Evolutionary conservation across 768 basidiomycete species (phyloP), one percentile per base, ranked within the genome.

Genomic region (Paxillus ammoniavirescens): DNA sequence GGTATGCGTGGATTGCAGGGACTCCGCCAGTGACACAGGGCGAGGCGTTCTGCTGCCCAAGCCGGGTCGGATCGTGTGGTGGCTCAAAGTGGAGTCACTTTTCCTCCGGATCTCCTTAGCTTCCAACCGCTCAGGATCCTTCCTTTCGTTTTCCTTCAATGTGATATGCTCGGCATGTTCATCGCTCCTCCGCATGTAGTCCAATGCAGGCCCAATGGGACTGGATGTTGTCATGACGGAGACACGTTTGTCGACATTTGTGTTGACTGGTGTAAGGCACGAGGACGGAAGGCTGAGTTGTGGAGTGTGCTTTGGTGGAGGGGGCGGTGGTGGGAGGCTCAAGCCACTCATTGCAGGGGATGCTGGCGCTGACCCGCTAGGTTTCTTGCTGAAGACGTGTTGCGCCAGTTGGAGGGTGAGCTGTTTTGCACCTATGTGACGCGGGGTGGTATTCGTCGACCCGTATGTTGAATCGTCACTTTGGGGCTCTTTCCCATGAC

Each of bases 71-170:
- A 89, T 81, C 17, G 89, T 91, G 57, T 81, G 80, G 64, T 86
- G 83, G 62, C 87, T 86, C 64, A 86, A 82, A n/a, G 88, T 90
- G 6, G 89, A 84, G 68, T 92, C 89, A 60, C 89, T 90, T 72
- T 87, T 89, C 62, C 89, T 74, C 86, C 89, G 87, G 31, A 77
- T 75, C 57, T 91, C 89, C 73, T 86, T 91, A 62, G 66, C 66
- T 43, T 80, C 77, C 41, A 55, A 61, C 65, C 72, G 60, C 42
- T 70, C 72, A 26, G 59, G 52, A 28, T 72, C 71, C 46, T 61
- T 74, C 60, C 55, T 58, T 42, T 62, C 64, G 33, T 55, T 65
- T 57, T 63, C 66, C 55, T 63, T 65, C 31, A 49, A 53, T 49
- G 50, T 47, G 3, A 53, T 12, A 30, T 56, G 60, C 15, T 65